Evolutionary conservation across 495 filamentous ascomycete genomes (phyloP).

Genomic region (Penicillium coprophilum): DNA sequence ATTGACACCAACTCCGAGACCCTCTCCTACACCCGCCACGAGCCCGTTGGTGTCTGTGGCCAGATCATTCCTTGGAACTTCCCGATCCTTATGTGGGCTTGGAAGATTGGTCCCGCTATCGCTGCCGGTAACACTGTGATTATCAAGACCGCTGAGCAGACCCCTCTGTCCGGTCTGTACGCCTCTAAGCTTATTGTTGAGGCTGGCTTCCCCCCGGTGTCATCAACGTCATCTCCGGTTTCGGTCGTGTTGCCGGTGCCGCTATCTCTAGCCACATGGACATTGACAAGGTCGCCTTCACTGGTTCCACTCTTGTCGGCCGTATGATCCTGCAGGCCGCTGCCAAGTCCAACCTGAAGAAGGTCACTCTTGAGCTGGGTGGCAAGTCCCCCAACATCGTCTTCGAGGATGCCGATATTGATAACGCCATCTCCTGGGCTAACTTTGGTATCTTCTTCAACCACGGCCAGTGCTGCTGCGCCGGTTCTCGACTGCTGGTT

Average conservation of each 20-base stretch:
- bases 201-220: constrained; percentile 97
- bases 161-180: constrained; percentile 83
- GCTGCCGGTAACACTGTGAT: constrained; percentile 87
- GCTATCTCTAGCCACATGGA: constrained; percentile 95
- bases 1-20: constrained; percentile 82
- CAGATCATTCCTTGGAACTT: constrained; percentile 99
- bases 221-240: constrained; percentile 91
- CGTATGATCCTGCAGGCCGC: constrained; percentile 95
- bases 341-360: constrained; percentile 93
- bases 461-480: constrained; percentile 98
- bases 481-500: constrained; percentile 92
- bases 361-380: constrained; percentile 97
- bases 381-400: constrained; percentile 99
- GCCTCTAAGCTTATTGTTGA: constrained; percentile 81
- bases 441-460: constrained; percentile 99
- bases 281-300: constrained; percentile 98
- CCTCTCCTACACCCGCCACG: constrained; percentile 87
- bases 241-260: constrained; percentile 86
- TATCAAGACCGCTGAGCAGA: constrained; percentile 96
- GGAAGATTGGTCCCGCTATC: constrained; percentile 96
- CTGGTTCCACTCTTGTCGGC: constrained; percentile 87
- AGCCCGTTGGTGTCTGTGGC: constrained; percentile 91
- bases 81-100: constrained; percentile 93
- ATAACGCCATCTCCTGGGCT: constrained; percentile 94
- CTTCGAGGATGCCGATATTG: constrained; percentile 93